Conservation (phyloP, 1,139 yeast species). For the Taphrina pruni region DNA sequence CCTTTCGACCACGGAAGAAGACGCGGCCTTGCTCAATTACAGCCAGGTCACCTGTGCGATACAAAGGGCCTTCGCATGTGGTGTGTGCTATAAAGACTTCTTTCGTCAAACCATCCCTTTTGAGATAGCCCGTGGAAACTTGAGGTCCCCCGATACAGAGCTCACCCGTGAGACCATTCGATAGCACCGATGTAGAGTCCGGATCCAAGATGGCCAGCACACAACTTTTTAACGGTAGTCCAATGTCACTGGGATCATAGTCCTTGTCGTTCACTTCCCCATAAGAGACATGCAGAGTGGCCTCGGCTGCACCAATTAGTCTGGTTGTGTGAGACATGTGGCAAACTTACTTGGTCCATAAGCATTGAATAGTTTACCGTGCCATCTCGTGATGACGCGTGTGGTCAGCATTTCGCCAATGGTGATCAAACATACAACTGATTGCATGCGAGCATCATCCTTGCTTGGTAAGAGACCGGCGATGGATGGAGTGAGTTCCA, state of each 20-base stretch:
- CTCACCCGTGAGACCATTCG: slow-evolving; percentile 48
- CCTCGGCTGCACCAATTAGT: slow-evolving; percentile 44
- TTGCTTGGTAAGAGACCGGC: slow-evolving; percentile 45
- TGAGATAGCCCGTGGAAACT: slow-evolving; percentile 48
- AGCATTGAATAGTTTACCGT: slow-evolving; percentile 45
- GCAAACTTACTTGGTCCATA: slow-evolving; percentile 47
- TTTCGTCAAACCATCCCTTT: slow-evolving; percentile 46
- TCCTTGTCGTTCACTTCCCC: slow-evolving; percentile 32
- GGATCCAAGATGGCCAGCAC: slow-evolving; percentile 43
- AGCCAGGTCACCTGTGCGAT: slow-evolving; percentile 49
- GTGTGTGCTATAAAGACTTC: slow-evolving; percentile 44
- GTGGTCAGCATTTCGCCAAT: slow-evolving; percentile 47
- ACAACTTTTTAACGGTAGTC: slow-evolving; percentile 45
- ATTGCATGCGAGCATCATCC: slow-evolving; percentile 40
- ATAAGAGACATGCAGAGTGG: slow-evolving; percentile 47
- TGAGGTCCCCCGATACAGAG: slow-evolving; percentile 48
- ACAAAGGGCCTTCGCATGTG: slow-evolving; percentile 42
- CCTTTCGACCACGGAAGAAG: slow-evolving; percentile 45
- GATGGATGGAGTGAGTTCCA: slow-evolving; percentile 48
- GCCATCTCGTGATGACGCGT: slow-evolving; percentile 44
- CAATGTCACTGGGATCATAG: slow-evolving; percentile 44
- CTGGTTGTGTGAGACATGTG: too few species aligned
- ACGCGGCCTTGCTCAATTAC: slow-evolving; percentile 43
- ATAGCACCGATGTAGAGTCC: slow-evolving; percentile 41
- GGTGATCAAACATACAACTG: slow-evolving; percentile 44